Evolutionary conservation across 495 filamentous ascomycete genomes (phyloP).

Genomic region (Geoglossum glabrum): DNA sequence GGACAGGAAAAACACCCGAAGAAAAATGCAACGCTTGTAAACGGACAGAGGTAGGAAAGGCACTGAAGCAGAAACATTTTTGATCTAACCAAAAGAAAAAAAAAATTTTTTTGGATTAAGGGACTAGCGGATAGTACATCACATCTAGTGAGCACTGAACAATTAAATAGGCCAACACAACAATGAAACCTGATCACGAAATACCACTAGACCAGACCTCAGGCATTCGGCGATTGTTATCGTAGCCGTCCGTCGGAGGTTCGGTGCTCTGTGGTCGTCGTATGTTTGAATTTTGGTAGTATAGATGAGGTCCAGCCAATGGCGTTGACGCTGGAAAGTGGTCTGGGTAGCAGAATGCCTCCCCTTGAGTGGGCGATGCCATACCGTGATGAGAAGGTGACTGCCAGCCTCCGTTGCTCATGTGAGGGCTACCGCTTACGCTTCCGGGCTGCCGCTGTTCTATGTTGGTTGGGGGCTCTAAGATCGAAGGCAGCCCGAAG

Average conservation of each 20-base stretch:
- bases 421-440: slow-evolving; percentile 49
- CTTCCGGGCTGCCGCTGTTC: slow-evolving; percentile 43
- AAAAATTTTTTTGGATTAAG: too few species aligned
- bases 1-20: background rate
- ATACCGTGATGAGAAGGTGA: slow-evolving; percentile 43
- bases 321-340: slow-evolving; percentile 31
- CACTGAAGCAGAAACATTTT: background rate
- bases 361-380: slow-evolving; percentile 44
- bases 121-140: background rate
- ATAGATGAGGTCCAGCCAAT: slow-evolving; percentile 42
- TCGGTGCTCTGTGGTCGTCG: slow-evolving; percentile 51
- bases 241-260: slow-evolving; percentile 36
- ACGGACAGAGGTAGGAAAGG: background rate
- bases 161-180: background rate
- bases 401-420: slow-evolving; percentile 52
- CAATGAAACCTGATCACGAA: background rate
- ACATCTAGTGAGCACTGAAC: background rate
- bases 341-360: slow-evolving; percentile 51
- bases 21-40: slow-evolving; percentile 1
- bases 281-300: slow-evolving; percentile 39
- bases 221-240: slow-evolving; percentile 32
- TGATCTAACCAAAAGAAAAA: background rate
- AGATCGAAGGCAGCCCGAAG: slow-evolving; percentile 64
- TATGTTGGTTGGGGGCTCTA: slow-evolving; percentile 71
- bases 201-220: slow-evolving; percentile 5